Percentiles rank a stretch among this genome's conserved stretches.
Evolutionary conservation across 805 yeast genomes (phyloP).

Genomic region (Zygoascus biomembranicola): DNA sequence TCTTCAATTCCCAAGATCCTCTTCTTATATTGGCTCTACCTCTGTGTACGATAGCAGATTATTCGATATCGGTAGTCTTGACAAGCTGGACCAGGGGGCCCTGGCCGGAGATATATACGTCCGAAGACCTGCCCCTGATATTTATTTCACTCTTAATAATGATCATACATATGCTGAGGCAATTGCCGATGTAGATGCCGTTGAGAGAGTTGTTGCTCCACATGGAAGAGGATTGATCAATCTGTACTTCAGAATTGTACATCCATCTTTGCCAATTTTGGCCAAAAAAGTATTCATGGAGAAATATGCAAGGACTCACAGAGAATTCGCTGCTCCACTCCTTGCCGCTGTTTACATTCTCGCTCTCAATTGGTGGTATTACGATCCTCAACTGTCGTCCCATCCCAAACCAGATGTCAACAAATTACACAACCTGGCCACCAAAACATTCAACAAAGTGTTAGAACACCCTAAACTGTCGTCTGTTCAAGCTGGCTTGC

Average conservation of each 20-base stretch:
- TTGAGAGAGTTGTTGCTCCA: conserved; percentile 83
- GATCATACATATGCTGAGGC: conserved; percentile 68
- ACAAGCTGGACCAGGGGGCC: conserved; percentile 74
- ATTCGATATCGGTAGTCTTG: conserved; percentile 53
- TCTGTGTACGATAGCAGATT: conserved; percentile 72
- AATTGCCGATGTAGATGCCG: conserved; percentile 71
- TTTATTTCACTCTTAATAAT: conserved; percentile 69
- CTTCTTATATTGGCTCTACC: conserved; percentile 82
- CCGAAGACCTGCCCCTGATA: conserved; percentile 70
- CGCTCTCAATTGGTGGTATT: conserved; percentile 93
- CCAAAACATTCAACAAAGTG: conserved; percentile 58
- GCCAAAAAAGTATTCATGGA: conserved; percentile 89
- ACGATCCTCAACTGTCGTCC: conserved; percentile 66
- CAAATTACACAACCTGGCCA: conserved; percentile 60
- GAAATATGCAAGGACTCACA: conserved; percentile 80
- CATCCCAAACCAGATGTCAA: conserved; percentile 72
- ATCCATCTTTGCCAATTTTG: conserved; percentile 84
- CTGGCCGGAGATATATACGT: conserved; percentile 57
- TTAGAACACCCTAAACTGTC: conserved; percentile 82
- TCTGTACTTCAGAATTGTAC: conserved; percentile 75
- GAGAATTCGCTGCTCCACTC: conserved; percentile 86
- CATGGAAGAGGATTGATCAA: conserved; percentile 68
- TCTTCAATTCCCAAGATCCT: conserved; percentile 83
- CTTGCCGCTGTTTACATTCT: conserved; percentile 84
- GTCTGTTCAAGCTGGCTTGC: conserved; percentile 82